phyloP scores from a whole-genome alignment of 805 yeast genomes.

The Saturnispora kantuleensis region DNA sequence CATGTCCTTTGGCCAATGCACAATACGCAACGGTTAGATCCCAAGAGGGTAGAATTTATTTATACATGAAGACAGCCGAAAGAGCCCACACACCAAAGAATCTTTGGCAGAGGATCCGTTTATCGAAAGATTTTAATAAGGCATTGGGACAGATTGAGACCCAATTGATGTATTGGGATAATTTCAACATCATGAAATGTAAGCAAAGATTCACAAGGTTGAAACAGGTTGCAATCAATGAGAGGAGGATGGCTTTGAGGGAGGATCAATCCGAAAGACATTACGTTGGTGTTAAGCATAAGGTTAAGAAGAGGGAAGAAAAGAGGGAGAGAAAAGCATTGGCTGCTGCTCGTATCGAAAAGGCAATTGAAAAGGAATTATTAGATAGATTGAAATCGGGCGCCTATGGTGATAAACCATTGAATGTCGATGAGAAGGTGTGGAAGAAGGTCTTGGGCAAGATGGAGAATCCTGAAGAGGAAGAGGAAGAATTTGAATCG shows the following conservation, averaged over 20 bases:
- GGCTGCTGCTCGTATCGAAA: conserved; percentile 93
- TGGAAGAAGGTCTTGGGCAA: conserved; percentile 90
- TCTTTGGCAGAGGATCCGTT: conserved; percentile 89
- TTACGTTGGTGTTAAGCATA: conserved; percentile 85
- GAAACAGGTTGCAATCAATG: conserved; percentile 92
- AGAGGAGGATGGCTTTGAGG: conserved; percentile 82
- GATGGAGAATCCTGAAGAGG: conserved; percentile 45
- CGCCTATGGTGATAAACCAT: conserved; percentile 96
- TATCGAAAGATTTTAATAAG: conserved; percentile 79
- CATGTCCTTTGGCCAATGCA: conserved; percentile 95
- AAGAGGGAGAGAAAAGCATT: conserved; percentile 94
- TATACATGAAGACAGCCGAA: conserved; percentile 96
- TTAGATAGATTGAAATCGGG: conserved; percentile 93
- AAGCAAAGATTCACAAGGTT: conserved; percentile 91
- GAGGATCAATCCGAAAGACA: conserved; percentile 77
- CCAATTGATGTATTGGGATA: conserved; percentile 86
- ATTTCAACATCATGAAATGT: conserved; percentile 82
- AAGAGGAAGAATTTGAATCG: conserved; percentile 82
- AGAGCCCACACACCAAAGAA: conserved; percentile 92
- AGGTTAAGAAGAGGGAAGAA: conserved; percentile 89
- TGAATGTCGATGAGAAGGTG: conserved; percentile 89
- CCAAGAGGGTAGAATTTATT: conserved; percentile 66
- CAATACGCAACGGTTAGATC: conserved; percentile 81
- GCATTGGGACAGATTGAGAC: conserved; percentile 86
- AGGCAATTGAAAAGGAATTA: conserved; percentile 91